phyloP scores from a whole-genome alignment of 352 stramenopile genomes.

The Peronosclerospora sorghi region DNA sequence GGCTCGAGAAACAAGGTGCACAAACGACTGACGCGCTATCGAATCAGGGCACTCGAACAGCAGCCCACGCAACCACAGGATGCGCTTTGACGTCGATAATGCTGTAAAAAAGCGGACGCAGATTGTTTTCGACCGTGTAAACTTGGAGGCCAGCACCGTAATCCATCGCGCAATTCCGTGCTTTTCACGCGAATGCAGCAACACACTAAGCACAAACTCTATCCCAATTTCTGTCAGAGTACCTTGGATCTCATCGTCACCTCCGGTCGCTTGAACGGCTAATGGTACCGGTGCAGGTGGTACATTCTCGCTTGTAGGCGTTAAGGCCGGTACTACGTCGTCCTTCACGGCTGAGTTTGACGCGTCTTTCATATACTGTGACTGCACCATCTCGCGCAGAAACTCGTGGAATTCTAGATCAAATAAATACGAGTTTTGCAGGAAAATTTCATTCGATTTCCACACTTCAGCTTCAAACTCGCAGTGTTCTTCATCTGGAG shows the following conservation, averaged over 20 bases:
- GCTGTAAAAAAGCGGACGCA: constrained; percentile 60
- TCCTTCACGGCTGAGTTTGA: constrained; percentile 5
- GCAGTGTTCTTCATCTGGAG: constrained; percentile 34
- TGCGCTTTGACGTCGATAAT: constrained; percentile 41
- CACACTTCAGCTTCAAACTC: constrained; percentile 88
- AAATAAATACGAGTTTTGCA: constrained; percentile 93
- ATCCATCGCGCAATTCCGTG: constrained; percentile 80
- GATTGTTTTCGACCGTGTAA: constrained; percentile 55
- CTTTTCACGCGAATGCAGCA: constrained; percentile 83
- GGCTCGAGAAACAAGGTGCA: constrained; percentile 64
- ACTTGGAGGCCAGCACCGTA: constrained; percentile 60
- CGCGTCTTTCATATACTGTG: constrained; percentile 62
- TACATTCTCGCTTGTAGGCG: constrained; percentile 7
- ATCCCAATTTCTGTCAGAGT: constrained; percentile 73
- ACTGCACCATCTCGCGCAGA: constrained; percentile 81
- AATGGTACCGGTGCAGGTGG: constrained; percentile 17
- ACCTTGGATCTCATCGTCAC: constrained; percentile 51
- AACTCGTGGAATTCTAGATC: constrained; percentile 94
- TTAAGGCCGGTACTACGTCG: constrained; percentile 12
- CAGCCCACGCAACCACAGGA: constrained; percentile 49
- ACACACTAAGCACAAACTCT: constrained; percentile 80
- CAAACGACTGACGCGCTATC: constrained; percentile 80
- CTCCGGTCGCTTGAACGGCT: constrained; percentile 8
- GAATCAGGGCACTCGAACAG: constrained; percentile 81
- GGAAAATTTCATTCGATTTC: constrained; percentile 90